Evolutionary conservation across 2,329 filamentous ascomycete genomes (phyloP), one percentile per base, ranked within the genome.

Genomic region (Aspergillus alliaceus): DNA sequence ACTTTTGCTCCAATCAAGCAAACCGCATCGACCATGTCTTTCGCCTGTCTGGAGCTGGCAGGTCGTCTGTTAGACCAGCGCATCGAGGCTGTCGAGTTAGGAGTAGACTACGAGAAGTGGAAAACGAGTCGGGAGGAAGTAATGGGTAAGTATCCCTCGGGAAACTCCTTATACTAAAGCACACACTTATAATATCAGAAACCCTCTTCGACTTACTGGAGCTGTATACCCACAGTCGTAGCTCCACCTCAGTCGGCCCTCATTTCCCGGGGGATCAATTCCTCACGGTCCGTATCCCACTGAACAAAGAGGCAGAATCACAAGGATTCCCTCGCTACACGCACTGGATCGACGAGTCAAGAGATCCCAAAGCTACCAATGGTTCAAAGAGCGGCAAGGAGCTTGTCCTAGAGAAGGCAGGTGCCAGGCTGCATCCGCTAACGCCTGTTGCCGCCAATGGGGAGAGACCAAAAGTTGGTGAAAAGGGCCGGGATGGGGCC

Each of bases 1-100:
- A 99, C 95, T 0, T 96, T 95, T 73, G 88, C 91, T 1, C 93
- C 93, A 8, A 82, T 98, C 57, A 98, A 98, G 78, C 91, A 96
- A 67, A 90, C 88, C 0, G 90, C 90, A 0, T 86, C 89, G n/a
- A 90, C 91, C 14, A 88, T 97, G 82, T 91, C 90, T 1, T 84
- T 96, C 67, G 89, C 89, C 9, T 86, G 91, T 63, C 78, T 96
- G 11, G 92, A 96, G 75, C 84, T 98, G 34, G 88, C 93, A 1
- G 85, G 88, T 0, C 83, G 90, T 25, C 75, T 97, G 55, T 80
- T 84, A 32, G 82, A 82, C 50, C 78, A 81, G 37, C 81, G 85
- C 42, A 65, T 85, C 7, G 80, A 83, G 7, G 72, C 72, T 3
- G 84, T 74, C 59, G 78, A 77, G 61, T 75, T 73, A 20, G 79